phyloP scores from a whole-genome alignment of 225 moss, liverwort and hornwort species.

The Straminergon stramineum region DNA sequence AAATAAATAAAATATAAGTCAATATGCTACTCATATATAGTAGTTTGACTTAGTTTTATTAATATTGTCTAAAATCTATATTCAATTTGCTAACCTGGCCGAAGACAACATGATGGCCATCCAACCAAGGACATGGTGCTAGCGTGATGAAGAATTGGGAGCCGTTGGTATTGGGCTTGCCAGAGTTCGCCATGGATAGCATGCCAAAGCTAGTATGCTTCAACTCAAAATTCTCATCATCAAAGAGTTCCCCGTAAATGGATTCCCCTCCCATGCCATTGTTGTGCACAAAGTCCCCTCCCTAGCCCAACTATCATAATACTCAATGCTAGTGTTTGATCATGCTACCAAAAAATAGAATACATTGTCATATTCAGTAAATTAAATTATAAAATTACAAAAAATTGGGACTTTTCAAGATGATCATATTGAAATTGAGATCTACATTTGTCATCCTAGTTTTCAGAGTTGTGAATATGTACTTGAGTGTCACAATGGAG shows the following conservation, averaged over 20 bases:
- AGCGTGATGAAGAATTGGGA: slow-evolving; percentile 71
- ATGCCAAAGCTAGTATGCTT: slow-evolving; percentile 32
- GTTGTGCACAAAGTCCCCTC: slow-evolving; percentile 24
- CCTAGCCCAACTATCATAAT: neutral
- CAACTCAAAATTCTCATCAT: slow-evolving; percentile 24
- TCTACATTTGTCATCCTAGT: neutral
- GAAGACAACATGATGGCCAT: slow-evolving; percentile 40
- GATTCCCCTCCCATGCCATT: slow-evolving; percentile 42
- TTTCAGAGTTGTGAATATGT: too few species aligned
- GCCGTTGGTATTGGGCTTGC: slow-evolving; percentile 41
- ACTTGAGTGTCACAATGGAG: neutral
- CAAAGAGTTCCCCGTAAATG: slow-evolving; percentile 26
- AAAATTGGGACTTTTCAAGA: neutral
- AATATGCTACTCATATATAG: neutral
- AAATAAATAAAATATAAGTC: neutral
- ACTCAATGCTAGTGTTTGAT: neutral
- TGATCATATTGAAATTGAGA: neutral
- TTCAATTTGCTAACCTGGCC: neutral
- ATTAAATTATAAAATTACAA: too few species aligned
- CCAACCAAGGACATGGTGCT: slow-evolving; percentile 48
- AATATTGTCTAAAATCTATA: too few species aligned
- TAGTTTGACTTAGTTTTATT: neutral
- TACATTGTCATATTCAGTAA: neutral
- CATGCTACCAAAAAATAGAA: rapidly evolving
- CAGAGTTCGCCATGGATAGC: slow-evolving; percentile 69